phyloP scores from a whole-genome alignment of 106 monocot genomes.

The Acorus gramineus region DNA sequence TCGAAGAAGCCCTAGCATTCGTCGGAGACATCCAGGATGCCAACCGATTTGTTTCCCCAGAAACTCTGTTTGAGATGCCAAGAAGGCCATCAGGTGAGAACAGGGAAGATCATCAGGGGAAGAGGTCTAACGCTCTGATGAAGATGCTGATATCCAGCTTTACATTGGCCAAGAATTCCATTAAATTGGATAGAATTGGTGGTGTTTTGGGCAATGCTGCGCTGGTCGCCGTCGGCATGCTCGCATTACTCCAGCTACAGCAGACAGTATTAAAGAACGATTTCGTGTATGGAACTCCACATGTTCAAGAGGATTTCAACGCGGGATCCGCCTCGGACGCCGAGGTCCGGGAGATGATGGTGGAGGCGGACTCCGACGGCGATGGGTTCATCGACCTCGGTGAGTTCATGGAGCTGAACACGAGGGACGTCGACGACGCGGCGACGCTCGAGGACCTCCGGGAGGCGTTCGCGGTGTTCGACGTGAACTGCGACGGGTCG shows the following conservation, averaged over 20 bases:
- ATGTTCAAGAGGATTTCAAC: background rate
- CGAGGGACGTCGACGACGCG: too few relatives aligned
- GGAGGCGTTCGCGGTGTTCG: too few relatives aligned
- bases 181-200: conserved; percentile 30
- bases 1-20: conserved; percentile 85
- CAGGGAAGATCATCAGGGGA: conserved; percentile 3
- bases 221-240: conserved; percentile 72
- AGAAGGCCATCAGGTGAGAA: conserved; percentile 19
- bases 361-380: too few relatives aligned
- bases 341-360: too few relatives aligned
- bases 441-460: too few relatives aligned
- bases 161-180: conserved; percentile 32
- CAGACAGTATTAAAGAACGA: conserved; percentile 36
- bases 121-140: conserved; percentile 21
- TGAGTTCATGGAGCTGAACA: too few relatives aligned
- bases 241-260: conserved; percentile 67
- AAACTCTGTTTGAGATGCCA: conserved; percentile 22
- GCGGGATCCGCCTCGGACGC: too few relatives aligned
- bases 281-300: conserved; percentile 3
- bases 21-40: conserved; percentile 48
- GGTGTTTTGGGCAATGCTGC: conserved; percentile 66
- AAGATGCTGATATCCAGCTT: conserved; percentile 50
- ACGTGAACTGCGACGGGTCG: too few relatives aligned
- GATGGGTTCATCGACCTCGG: too few relatives aligned
- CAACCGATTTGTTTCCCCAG: conserved; percentile 30